These are phyloP conservation scores for Claviceps africana DNA, from an alignment of 2,329 filamentous ascomycete species.

Conservation along the genomic window DNA sequence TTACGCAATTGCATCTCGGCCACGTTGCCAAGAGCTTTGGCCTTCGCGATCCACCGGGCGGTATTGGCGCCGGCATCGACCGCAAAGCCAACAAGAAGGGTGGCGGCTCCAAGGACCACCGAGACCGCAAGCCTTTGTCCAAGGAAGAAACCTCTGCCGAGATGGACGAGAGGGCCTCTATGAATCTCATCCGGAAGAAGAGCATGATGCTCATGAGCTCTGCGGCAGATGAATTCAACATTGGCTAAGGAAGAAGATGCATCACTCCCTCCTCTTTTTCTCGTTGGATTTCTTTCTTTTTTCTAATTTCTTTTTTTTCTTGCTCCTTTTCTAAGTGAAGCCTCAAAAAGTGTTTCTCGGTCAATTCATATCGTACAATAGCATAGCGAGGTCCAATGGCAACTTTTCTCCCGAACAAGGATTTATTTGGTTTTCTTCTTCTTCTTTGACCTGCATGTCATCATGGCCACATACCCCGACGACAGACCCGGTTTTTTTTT, in stretches of 20 bases:
- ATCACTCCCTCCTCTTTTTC: background rate
- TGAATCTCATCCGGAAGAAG: constrained; percentile 41
- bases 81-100: constrained; percentile 27
- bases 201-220: constrained; percentile 53
- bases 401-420: background rate
- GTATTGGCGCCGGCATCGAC: constrained; percentile 51
- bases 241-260: constrained; percentile 31
- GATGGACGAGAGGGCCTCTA: constrained; percentile 18
- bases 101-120: constrained; percentile 10
- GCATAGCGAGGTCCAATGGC: background rate
- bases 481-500: background rate
- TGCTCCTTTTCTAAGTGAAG: background rate
- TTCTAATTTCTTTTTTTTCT: background rate
- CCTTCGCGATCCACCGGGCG: constrained; percentile 72
- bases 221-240: constrained; percentile 52
- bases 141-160: constrained; percentile 7
- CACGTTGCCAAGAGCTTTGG: constrained; percentile 91
- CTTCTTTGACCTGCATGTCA: background rate
- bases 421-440: background rate
- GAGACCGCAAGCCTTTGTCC: constrained; percentile 8
- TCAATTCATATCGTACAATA: background rate
- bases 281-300: too few relatives aligned
- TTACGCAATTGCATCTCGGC: constrained; percentile 78
- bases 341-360: background rate
- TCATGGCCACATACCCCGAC: background rate